A percentile compares a stretch with the other conserved stretches of the same genome.
Evolutionary conservation across 805 yeast species (phyloP).

Genomic region (Priceomyces carsonii): DNA sequence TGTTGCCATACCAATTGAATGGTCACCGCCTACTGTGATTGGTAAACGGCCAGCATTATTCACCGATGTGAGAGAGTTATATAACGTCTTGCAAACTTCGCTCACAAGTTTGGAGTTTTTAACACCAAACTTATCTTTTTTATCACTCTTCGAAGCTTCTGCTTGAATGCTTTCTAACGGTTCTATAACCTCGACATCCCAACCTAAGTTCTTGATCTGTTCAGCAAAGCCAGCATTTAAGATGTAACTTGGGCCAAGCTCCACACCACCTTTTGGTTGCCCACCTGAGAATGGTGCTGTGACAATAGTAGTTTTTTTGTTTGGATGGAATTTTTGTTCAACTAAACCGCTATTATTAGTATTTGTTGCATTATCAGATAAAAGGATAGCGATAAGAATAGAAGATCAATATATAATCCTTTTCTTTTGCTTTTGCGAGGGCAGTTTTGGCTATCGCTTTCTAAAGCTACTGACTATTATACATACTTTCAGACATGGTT

Average conservation of each 20-base stretch:
- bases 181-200: slow-evolving; percentile 56
- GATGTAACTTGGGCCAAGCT: slow-evolving; percentile 85
- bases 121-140: slow-evolving; percentile 50
- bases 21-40: slow-evolving; percentile 93
- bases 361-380: neutral
- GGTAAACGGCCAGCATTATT: slow-evolving; percentile 58
- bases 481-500: neutral
- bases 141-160: slow-evolving; percentile 44
- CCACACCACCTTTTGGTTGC: slow-evolving; percentile 92
- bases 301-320: slow-evolving; percentile 64
- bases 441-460: no score
- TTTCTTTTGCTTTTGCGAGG: no score
- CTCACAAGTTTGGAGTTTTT: slow-evolving; percentile 81
- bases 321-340: slow-evolving; percentile 54
- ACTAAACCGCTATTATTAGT: slow-evolving; percentile 18
- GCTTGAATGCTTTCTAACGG: slow-evolving; percentile 55
- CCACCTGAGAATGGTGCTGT: slow-evolving; percentile 96
- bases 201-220: slow-evolving; percentile 68
- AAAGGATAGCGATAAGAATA: no score
- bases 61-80: slow-evolving; percentile 56
- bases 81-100: slow-evolving; percentile 64
- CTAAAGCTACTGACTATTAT: no score
- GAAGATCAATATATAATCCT: no score
- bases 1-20: slow-evolving; percentile 93
- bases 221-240: slow-evolving; percentile 67